Evolutionary conservation across 2,329 filamentous ascomycete genomes (phyloP).

Genomic region (Xylaria sp.): DNA sequence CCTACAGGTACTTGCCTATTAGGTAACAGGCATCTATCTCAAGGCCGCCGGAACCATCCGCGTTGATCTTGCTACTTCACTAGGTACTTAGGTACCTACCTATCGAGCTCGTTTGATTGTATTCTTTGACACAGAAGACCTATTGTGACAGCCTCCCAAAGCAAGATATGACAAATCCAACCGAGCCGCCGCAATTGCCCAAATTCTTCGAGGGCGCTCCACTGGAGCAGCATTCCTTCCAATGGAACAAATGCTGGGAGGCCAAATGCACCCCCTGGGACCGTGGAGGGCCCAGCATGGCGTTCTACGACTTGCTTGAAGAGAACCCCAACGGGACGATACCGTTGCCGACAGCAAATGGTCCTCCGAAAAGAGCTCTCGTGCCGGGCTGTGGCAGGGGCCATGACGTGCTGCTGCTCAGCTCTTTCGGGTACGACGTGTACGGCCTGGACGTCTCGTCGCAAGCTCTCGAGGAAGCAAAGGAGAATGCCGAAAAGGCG

Average conservation of each 20-base stretch:
- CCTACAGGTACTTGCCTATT: no score
- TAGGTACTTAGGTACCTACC: no score
- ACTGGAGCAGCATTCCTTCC: constrained; percentile 44
- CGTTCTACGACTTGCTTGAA: constrained; percentile 58
- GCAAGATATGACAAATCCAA: constrained; percentile 7
- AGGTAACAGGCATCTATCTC: no score
- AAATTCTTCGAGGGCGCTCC: constrained; percentile 44
- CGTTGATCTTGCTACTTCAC: no score
- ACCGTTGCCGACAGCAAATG: constrained; percentile 4
- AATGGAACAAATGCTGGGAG: constrained; percentile 57
- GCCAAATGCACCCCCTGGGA: constrained; percentile 60
- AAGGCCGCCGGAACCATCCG: no score
- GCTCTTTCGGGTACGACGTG: constrained; percentile 76
- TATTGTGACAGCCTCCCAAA: background rate
- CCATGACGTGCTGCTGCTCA: constrained; percentile 79
- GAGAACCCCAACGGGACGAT: constrained; percentile 53
- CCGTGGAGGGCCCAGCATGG: constrained; percentile 57
- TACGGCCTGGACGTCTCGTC: constrained; percentile 74
- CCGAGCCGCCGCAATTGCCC: constrained; percentile 28
- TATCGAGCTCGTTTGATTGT: background rate
- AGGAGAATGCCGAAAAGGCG: constrained; percentile 48
- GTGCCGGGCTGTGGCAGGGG: constrained; percentile 84
- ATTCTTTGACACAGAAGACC: background rate
- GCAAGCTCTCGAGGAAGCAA: constrained; percentile 52
- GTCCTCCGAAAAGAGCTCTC: constrained; percentile 60